phyloP scores from a whole-genome alignment of 2,329 filamentous ascomycete species.

The Ceratocystiopsis brevicomis region DNA sequence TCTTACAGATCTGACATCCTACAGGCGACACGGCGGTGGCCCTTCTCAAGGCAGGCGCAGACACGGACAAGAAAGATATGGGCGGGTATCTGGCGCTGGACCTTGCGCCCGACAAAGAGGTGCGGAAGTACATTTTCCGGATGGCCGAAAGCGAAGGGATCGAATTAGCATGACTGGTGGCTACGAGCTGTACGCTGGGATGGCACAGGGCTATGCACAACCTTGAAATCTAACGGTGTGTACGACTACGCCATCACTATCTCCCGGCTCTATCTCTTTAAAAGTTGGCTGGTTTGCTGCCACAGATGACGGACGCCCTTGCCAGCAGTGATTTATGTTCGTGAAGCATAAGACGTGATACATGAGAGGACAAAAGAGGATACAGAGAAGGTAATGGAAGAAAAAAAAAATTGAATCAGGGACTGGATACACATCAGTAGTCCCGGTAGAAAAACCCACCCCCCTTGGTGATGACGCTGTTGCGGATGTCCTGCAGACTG shows the following conservation, averaged over 20 bases:
- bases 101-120: conserved; percentile 69
- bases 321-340: no score
- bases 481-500: neutral
- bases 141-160: conserved; percentile 74
- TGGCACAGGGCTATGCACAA: no score
- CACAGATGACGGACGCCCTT: no score
- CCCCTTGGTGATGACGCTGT: conserved; percentile 1
- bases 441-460: conserved; percentile 6
- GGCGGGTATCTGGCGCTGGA: conserved; percentile 59
- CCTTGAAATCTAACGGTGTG: no score
- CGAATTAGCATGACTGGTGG: conserved; percentile 21
- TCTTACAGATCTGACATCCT: neutral
- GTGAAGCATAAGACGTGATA: neutral
- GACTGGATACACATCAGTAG: neutral
- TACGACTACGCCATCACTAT: no score
- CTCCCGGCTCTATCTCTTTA: no score
- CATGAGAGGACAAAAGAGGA: neutral
- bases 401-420: neutral
- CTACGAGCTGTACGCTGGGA: no score
- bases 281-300: no score
- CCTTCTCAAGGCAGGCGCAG: conserved; percentile 69
- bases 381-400: neutral
- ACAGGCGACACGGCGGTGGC: conserved; percentile 62
- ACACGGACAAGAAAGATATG: conserved; percentile 54
- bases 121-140: conserved; percentile 57